A percentile compares a stretch with the other conserved stretches of the same genome.
These are phyloP conservation scores for Yamadazyma sp. DNA, from an alignment of 1,139 yeast genomes.

Conservation along the genomic window DNA sequence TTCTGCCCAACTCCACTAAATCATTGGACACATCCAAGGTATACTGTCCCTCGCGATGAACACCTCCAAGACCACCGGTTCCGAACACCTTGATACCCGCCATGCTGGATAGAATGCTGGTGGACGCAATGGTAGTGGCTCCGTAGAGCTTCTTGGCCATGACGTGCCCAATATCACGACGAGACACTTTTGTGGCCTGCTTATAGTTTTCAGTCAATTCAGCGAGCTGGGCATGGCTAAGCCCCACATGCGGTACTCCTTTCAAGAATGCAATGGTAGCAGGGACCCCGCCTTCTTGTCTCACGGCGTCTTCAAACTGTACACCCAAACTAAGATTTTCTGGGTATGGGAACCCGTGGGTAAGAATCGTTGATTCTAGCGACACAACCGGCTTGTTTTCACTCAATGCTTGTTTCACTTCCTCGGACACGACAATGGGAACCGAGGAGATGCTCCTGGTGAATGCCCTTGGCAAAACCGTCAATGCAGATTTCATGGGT, in stretches of 20 bases:
- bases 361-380: conserved; percentile 80
- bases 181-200: conserved; percentile 60
- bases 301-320: conserved; percentile 60
- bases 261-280: conserved; percentile 81
- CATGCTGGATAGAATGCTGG: conserved; percentile 74
- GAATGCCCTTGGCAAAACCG: background rate
- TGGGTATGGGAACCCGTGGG: conserved; percentile 89
- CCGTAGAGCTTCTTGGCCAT: conserved; percentile 67
- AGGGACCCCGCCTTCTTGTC: conserved; percentile 71
- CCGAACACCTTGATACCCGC: conserved; percentile 87
- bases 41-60: conserved; percentile 72
- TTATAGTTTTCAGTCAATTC: conserved; percentile 44
- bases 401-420: conserved; percentile 58
- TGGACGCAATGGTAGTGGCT: conserved; percentile 88
- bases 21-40: conserved; percentile 88
- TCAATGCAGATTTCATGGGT: background rate
- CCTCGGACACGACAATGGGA: conserved; percentile 47
- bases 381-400: conserved; percentile 69
- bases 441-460: background rate
- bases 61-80: conserved; percentile 94
- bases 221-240: conserved; percentile 46
- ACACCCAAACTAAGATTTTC: conserved; percentile 71
- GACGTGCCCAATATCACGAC: conserved; percentile 77
- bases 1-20: conserved; percentile 76
- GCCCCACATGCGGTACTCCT: conserved; percentile 74